Base-by-base conservation (phyloP, 2,329 filamentous ascomycete genomes). In the Pyrenophora seminiperda region DNA sequence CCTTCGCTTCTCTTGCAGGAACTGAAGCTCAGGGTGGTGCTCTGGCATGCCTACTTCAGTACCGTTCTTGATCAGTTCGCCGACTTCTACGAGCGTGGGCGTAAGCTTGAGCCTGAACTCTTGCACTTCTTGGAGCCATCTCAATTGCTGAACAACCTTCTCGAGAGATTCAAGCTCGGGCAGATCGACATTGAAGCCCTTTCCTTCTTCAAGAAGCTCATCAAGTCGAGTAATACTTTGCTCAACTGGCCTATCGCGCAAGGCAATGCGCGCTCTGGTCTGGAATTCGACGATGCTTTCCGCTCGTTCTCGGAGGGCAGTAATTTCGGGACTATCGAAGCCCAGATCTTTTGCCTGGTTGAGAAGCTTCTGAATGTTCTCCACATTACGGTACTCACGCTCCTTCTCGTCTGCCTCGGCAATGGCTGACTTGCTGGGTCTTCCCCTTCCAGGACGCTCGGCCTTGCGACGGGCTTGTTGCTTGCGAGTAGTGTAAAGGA, bases 381-480 rank as follows among this genome's bases (percentile, higher is more conserved):
- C 86, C 59, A 97, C 85, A 68, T 91, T 95, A 62, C 94, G 90
- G 63, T 91, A 81, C 71, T 97, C 92, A 61, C 86, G 86, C 66
- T 90, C 87, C 54, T 84, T 83, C 69, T 97, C 90, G 74, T 96
- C 94, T 62, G 88, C 81, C 66, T 97, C 92, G 46, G 88, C 84
- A 42, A 86, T 87, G 15, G 66, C 58, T 14, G 62, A 58, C 48
- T 70, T 71, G 73, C 89, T 93, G 41, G 86, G 81, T 47, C 86
- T 83, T 48, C 85, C 83, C 58, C 91, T 89, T 85, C 89, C 94
- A 36, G 83, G 84, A 68, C 91, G 94, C 66, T 97, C 93, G 73
- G 89, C 96, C 76, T 97, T 97, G 54, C 93, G 90, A 56, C 94
- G 89, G 68, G 95, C 96, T 75, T 97, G 93, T 77, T 97, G 93